Evolutionary conservation across 2,329 filamentous ascomycete genomes (phyloP), one percentile per base, ranked within the genome.

Genomic region (Xylaria sp.): DNA sequence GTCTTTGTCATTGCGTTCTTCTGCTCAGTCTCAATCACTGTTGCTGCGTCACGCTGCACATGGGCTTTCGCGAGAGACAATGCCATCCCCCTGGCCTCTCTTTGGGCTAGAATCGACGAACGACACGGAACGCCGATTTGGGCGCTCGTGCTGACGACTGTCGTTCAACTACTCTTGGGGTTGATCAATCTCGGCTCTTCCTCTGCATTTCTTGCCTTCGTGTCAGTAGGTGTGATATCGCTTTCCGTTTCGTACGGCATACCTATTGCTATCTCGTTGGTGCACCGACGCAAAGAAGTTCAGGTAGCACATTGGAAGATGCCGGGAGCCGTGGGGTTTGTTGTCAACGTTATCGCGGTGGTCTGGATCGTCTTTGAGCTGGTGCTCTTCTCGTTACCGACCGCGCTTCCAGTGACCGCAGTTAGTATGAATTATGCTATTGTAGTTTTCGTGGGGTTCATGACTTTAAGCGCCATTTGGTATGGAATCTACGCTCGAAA

Each of bases 1-100:
- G 76, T 87, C 31, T 77, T 87, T 47, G 77, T 86, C 35, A 81
- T 87, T 56, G 85, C 82, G 17, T 71, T 87, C 44, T 81, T 86
- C 70, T 87, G 85, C 70, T 85, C 83, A 52, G 85, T 89, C 41
- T 87, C 86, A 21, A 88, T 89, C 72, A 88, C 87, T 3, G 88
- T 89, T 10, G 86, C 88, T 4, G 83, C 87, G 0, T 89, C 86
- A 37, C 84, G 88, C 37, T 88, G 86, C 72, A 88, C 85, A 1
- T 85, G 88, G 78, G 87, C 87, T 7, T 88, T 90, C 66, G 85
- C 85, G 35, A 81, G 85, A 62, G 84, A 87, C 67, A 80, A 81
- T 40, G 84, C 83, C 43, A 83, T 87, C 46, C 85, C 85, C 2
- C 75, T 83, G 7, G 81, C 80, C 4, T 66, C 71, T 3, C 58